Percentiles rank a stretch among this genome's conserved stretches.
These are phyloP conservation scores for Pichia sp. DNA, from an alignment of 1,139 yeast genomes.

Conservation along the genomic window DNA sequence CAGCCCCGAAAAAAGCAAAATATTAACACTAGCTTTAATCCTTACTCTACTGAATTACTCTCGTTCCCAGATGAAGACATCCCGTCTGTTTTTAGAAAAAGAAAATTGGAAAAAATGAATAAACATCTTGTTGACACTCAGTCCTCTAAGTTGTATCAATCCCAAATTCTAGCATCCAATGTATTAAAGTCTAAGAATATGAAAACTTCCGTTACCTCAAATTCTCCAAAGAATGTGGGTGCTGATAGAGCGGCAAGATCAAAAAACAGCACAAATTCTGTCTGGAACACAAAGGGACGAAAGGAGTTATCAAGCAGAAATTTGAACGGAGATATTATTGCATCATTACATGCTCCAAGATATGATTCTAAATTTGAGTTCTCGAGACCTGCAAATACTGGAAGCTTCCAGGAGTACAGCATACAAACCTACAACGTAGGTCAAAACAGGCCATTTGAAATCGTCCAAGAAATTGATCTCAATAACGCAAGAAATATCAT, in stretches of 20 bases:
- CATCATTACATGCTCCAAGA: slow-evolving; percentile 10
- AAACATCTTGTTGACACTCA: not conserved
- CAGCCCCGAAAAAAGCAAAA: too few relatives aligned
- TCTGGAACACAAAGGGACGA: not conserved
- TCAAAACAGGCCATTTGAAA: too few relatives aligned
- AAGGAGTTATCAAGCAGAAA: not conserved
- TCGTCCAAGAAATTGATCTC: slow-evolving; percentile 2
- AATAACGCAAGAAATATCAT: slow-evolving; percentile 7
- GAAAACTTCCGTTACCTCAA: not conserved
- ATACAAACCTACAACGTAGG: not conserved
- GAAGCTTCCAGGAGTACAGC: slow-evolving; percentile 16
- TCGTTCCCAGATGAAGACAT: slow-evolving; percentile 9
- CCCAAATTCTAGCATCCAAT: not conserved
- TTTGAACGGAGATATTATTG: slow-evolving; percentile 2
- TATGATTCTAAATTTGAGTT: slow-evolving; percentile 8
- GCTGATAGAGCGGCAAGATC: not conserved
- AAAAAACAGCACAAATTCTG: not conserved
- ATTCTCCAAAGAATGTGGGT: not conserved
- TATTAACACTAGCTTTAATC: not conserved
- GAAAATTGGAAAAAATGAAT: too few relatives aligned
- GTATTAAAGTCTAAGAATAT: not conserved
- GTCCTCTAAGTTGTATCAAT: too few relatives aligned
- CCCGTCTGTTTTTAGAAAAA: not conserved
- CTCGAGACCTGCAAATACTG: slow-evolving; percentile 13
- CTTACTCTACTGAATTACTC: slow-evolving; percentile 6